These are phyloP conservation scores for Pseudonitzschia pungens DNA, from an alignment of 108 stramenopile genomes.

Conservation along the genomic window DNA sequence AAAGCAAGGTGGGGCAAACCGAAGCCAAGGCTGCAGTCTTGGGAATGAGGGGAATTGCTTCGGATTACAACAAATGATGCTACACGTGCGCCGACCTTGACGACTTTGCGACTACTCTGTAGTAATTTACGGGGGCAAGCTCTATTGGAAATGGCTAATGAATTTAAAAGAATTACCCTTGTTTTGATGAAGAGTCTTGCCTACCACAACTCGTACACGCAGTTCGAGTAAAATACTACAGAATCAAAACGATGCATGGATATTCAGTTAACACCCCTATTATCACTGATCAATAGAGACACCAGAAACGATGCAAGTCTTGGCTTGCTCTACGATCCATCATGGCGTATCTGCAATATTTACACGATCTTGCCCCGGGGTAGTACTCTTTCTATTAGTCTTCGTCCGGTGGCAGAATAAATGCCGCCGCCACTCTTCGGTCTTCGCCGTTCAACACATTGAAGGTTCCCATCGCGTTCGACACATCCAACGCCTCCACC, in stretches of 20 bases:
- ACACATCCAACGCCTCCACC: slow-evolving; percentile 64
- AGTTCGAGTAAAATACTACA: no score
- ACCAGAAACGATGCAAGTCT: no score
- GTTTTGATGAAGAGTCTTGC: no score
- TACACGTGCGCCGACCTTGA: slow-evolving; percentile 14
- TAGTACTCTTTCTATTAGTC: background rate
- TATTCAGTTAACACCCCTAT: no score
- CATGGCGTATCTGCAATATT: background rate
- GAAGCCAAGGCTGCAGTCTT: slow-evolving; percentile 63
- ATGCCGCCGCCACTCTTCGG: slow-evolving; percentile 63
- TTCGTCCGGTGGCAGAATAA: slow-evolving; percentile 36
- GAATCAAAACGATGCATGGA: no score
- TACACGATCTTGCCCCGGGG: background rate
- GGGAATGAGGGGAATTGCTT: slow-evolving; percentile 83
- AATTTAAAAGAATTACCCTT: no score
- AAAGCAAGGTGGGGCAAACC: slow-evolving; percentile 66
- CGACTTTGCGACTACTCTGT: background rate
- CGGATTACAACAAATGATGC: slow-evolving; percentile 45
- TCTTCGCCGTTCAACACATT: slow-evolving; percentile 90
- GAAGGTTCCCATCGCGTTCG: slow-evolving; percentile 82
- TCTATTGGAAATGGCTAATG: no score
- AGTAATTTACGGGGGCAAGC: no score
- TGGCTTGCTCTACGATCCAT: no score
- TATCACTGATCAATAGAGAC: no score
- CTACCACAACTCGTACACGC: no score